Conservation (phyloP, 2,329 filamentous ascomycete species). For the Amesomyces nigricolor region DNA sequence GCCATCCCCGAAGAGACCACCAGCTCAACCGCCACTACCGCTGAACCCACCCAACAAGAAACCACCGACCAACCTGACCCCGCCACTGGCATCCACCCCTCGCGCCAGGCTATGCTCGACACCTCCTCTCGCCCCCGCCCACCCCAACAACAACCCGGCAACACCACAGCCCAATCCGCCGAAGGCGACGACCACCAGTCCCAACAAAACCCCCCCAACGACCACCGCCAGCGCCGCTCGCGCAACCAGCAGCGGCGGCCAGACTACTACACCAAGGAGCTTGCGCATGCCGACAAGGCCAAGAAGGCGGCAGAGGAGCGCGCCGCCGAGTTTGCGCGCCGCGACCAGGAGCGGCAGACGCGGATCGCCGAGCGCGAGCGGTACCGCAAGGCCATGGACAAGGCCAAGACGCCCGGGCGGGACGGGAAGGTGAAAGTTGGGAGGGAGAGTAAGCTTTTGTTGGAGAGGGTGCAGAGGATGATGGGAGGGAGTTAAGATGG, state of each 20-base stretch:
- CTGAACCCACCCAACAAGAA: background rate
- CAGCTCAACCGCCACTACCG: background rate
- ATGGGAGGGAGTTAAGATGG: slow-evolving; percentile 45
- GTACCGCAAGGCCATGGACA: slow-evolving; percentile 63
- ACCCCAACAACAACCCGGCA: slow-evolving; percentile 11
- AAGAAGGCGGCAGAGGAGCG: slow-evolving; percentile 40
- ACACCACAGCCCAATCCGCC: no score
- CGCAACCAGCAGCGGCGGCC: slow-evolving; percentile 34
- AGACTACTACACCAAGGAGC: slow-evolving; percentile 62
- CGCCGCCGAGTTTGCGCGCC: slow-evolving; percentile 38
- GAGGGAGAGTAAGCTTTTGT: slow-evolving; percentile 68
- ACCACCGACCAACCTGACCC: background rate
- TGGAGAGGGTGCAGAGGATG: slow-evolving; percentile 73
- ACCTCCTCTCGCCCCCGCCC: slow-evolving; percentile 9
- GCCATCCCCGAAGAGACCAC: slow-evolving; percentile 16
- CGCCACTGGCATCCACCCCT: slow-evolving; percentile 33
- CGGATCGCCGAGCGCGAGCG: slow-evolving; percentile 59
- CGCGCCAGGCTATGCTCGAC: slow-evolving; percentile 38
- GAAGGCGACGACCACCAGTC: no score
- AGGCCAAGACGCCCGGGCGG: slow-evolving; percentile 60
- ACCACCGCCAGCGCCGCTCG: slow-evolving; percentile 14
- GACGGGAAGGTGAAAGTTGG: slow-evolving; percentile 71
- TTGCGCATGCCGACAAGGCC: slow-evolving; percentile 41
- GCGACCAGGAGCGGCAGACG: slow-evolving; percentile 59
- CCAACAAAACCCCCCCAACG: slow-evolving; percentile 20